Evolutionary conservation across 2,329 filamentous ascomycete species (phyloP).

Genomic region (Colletotrichum plurivorum): DNA sequence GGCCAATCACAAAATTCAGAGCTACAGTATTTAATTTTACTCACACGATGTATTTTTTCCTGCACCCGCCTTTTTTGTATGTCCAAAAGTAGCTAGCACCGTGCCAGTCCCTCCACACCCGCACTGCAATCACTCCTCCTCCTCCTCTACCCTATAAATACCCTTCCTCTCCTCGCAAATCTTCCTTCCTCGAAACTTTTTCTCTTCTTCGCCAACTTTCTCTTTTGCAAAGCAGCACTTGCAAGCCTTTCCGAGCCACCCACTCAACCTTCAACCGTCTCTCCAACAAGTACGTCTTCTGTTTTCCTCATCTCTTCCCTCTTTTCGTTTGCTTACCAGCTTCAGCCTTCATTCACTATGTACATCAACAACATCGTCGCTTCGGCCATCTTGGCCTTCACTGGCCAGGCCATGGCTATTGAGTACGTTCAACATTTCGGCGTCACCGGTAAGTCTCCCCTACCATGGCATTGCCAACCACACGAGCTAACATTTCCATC

Average conservation of each 20-base stretch:
- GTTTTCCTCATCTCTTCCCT: not conserved
- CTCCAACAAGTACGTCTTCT: not conserved
- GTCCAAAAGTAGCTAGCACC: not conserved
- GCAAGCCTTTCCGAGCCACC: not conserved
- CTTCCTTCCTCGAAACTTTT: conserved; percentile 2
- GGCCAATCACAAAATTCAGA: conserved; percentile 25
- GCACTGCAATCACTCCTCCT: not conserved
- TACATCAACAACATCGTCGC: not conserved
- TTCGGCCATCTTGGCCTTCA: not conserved
- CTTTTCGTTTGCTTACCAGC: not conserved
- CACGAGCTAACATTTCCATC: not conserved
- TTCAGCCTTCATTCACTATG: not conserved
- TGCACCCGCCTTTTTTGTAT: not conserved
- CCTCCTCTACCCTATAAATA: conserved; percentile 10
- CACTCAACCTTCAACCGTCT: not conserved
- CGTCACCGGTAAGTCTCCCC: not conserved
- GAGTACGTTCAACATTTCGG: not conserved
- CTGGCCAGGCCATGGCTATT: not conserved
- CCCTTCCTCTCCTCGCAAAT: not conserved
- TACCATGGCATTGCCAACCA: not conserved
- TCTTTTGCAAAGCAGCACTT: not conserved
- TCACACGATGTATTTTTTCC: not conserved
- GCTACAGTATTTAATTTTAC: not conserved
- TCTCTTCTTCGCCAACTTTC: not conserved
- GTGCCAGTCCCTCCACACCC: not conserved